phyloP scores from a whole-genome alignment of 768 basidiomycete species.

The Podaxis sp. region DNA sequence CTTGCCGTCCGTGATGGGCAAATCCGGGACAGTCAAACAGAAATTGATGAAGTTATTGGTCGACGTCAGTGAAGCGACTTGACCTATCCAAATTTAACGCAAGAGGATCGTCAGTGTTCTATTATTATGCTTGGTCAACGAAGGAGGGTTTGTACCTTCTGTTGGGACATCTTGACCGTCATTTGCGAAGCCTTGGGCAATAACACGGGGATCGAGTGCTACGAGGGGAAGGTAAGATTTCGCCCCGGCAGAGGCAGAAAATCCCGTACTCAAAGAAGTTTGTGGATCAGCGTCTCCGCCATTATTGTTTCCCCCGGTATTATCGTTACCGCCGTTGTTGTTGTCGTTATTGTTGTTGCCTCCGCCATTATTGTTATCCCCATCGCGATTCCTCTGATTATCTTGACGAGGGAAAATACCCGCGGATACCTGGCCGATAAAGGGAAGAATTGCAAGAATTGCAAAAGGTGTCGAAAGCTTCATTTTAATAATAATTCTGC shows the following conservation, averaged over 20 bases:
- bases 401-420: constrained; percentile 25
- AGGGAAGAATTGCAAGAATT: constrained; percentile 34
- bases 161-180: constrained; percentile 44
- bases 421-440: constrained; percentile 34
- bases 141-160: constrained; percentile 24
- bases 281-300: constrained; percentile 33
- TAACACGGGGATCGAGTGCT: constrained; percentile 52
- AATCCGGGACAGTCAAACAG: constrained; percentile 36
- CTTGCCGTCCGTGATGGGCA: constrained; percentile 50
- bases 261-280: constrained; percentile 36
- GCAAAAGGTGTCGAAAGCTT: constrained; percentile 39
- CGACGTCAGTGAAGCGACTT: constrained; percentile 49
- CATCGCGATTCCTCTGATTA: constrained; percentile 5
- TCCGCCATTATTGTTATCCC: constrained; percentile 17
- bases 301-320: constrained; percentile 5
- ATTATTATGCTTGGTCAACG: not conserved
- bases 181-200: constrained; percentile 48
- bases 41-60: constrained; percentile 69
- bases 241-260: not conserved
- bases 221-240: constrained; percentile 3
- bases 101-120: not conserved
- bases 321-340: constrained; percentile 15
- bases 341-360: constrained; percentile 19
- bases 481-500: constrained; percentile 36
- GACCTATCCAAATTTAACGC: constrained; percentile 27